A percentile compares a stretch with the other conserved stretches of the same genome.
Evolutionary conservation across 1,139 yeast species (phyloP).

Genomic region (Lodderomyces margitis): DNA sequence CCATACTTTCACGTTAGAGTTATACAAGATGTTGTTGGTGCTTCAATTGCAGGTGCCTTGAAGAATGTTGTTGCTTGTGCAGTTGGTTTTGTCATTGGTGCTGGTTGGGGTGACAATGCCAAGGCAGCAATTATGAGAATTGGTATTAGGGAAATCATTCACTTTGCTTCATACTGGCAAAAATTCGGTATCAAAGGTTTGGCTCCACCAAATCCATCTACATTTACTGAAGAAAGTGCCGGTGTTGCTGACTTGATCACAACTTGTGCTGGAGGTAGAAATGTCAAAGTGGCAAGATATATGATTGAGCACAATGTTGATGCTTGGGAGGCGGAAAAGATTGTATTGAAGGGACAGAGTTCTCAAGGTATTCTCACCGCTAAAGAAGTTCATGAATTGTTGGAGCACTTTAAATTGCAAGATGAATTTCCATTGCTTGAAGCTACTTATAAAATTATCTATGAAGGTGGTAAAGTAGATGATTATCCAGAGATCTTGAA

Average conservation of each 20-base stretch:
- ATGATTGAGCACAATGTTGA: constrained; percentile 69
- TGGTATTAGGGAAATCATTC: constrained; percentile 82
- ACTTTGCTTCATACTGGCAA: constrained; percentile 44
- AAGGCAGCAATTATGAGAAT: constrained; percentile 95
- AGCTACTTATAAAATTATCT: constrained; percentile 80
- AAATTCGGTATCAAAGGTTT: constrained; percentile 69
- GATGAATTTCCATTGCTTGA: constrained; percentile 85
- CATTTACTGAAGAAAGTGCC: constrained; percentile 88
- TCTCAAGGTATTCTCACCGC: constrained; percentile 93
- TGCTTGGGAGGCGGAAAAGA: constrained; percentile 80
- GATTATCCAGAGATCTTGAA: constrained; percentile 64
- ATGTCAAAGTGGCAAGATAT: constrained; percentile 80
- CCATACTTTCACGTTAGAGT: constrained; percentile 94
- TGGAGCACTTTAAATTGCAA: constrained; percentile 55
- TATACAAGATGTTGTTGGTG: constrained; percentile 88
- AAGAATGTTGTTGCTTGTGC: constrained; percentile 92
- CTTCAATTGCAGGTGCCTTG: constrained; percentile 91
- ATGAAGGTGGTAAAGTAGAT: constrained; percentile 64
- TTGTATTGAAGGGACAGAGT: constrained; percentile 83
- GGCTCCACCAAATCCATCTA: constrained; percentile 70
- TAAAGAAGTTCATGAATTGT: constrained; percentile 83
- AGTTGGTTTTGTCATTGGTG: constrained; percentile 93
- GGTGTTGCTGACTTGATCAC: constrained; percentile 98
- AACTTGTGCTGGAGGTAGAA: constrained; percentile 95
- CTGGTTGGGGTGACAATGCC: constrained; percentile 98